Conservation (phyloP, 768 basidiomycete species). For the Rhodotorula babjevae region DNA sequence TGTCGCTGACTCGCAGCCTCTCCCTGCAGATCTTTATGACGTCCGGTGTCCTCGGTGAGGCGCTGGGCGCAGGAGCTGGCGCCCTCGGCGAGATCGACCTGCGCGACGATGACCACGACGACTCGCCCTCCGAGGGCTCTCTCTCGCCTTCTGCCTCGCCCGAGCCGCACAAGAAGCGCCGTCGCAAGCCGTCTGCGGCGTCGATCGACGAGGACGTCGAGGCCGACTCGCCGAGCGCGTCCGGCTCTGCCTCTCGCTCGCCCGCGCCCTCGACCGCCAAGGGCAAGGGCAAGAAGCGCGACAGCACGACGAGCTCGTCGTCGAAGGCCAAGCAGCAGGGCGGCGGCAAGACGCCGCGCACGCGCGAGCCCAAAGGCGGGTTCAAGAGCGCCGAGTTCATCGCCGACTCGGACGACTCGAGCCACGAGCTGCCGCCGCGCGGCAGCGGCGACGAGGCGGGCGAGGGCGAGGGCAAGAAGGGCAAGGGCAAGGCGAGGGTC, state of each 20-base stretch:
- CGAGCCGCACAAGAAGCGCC: not conserved
- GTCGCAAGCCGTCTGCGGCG: not conserved
- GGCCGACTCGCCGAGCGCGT: not conserved
- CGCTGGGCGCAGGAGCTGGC: not conserved
- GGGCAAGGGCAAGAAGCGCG: not conserved
- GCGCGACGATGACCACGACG: not conserved
- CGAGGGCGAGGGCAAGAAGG: not conserved
- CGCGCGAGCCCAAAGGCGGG: not conserved
- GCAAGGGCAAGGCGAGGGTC: not conserved
- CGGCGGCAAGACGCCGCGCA: not conserved
- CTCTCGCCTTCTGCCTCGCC: not conserved
- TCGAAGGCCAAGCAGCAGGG: too few relatives aligned
- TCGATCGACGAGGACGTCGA: not conserved
- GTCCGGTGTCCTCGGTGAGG: too few relatives aligned
- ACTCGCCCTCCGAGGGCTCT: not conserved
- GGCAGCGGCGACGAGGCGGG: not conserved
- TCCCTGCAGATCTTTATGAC: not conserved
- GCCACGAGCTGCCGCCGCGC: not conserved
- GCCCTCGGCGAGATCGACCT: not conserved
- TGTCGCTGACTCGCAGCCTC: not conserved
- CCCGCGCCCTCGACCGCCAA: not conserved
- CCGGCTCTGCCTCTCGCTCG: not conserved
- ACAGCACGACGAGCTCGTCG: not conserved
- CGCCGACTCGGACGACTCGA: conserved; percentile 19
- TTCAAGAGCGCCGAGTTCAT: conserved; percentile 10